A percentile compares a stretch with the other conserved stretches of the same genome.
phyloP scores from a whole-genome alignment of 2,329 filamentous ascomycete species.

The Beauveria brongniartii region DNA sequence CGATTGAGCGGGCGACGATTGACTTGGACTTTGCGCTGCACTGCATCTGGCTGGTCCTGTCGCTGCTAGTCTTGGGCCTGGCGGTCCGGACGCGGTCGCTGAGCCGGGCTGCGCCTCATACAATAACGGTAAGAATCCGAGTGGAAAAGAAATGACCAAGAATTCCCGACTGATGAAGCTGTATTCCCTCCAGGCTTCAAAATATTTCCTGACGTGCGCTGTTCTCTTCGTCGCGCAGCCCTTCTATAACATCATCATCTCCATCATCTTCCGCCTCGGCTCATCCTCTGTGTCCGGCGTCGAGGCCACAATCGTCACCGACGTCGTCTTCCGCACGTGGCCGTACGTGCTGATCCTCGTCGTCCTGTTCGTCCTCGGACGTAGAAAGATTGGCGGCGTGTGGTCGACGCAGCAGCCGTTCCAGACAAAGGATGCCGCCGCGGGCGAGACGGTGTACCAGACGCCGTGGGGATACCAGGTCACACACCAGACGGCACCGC shows the following conservation, averaged over 20 bases:
- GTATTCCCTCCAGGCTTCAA: neutral
- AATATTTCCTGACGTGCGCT: neutral
- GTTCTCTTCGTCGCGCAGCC: conserved; percentile 2
- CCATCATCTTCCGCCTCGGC: neutral
- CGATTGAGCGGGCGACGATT: neutral
- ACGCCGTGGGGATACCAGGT: conserved; percentile 8
- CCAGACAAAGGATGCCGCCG: neutral
- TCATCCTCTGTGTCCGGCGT: neutral
- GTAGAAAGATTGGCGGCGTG: conserved; percentile 10
- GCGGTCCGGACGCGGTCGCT: neutral
- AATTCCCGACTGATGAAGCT: neutral
- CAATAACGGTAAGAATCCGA: neutral
- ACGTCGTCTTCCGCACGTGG: conserved; percentile 3
- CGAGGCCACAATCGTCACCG: neutral
- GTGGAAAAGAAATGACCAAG: neutral
- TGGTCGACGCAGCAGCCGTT: conserved; percentile 10
- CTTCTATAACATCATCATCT: conserved; percentile 2
- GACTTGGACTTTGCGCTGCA: conserved; percentile 5
- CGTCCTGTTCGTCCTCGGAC: conserved; percentile 1
- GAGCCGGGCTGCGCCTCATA: neutral
- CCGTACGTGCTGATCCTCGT: neutral
- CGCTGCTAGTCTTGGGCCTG: neutral
- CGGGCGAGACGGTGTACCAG: conserved; percentile 4
- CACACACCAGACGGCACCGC: neutral
- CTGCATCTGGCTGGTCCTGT: conserved; percentile 4